Evolutionary conservation across 2,329 filamentous ascomycete genomes (phyloP).

Genomic region (Gyromitra esculenta): DNA sequence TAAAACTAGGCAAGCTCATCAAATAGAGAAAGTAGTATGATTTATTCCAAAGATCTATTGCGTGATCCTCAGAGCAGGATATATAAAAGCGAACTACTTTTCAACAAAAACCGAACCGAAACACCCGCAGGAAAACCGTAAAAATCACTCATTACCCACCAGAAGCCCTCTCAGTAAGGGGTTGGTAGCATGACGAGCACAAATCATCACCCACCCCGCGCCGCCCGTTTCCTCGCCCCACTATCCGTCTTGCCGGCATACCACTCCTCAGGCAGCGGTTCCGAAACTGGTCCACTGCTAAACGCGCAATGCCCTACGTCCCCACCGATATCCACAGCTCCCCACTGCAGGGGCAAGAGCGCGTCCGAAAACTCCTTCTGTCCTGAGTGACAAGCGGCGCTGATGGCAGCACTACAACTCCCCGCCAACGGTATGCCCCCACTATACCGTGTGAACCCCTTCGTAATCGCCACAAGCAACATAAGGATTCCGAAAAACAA

Average conservation of each 20-base stretch:
- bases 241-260: background rate
- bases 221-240: background rate
- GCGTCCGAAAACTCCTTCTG: background rate
- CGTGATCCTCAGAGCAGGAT: no score
- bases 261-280: background rate
- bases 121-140: no score
- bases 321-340: conserved; percentile 1
- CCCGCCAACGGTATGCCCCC: conserved; percentile 22
- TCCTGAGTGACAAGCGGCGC: conserved; percentile 42
- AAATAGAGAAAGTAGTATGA: no score
- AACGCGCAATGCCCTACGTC: background rate
- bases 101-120: no score
- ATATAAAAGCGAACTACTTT: no score
- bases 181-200: background rate
- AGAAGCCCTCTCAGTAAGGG: no score
- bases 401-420: conserved; percentile 43
- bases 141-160: no score
- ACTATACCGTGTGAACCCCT: conserved; percentile 4
- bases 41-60: no score
- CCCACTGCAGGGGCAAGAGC: conserved; percentile 9
- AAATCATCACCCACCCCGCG: background rate
- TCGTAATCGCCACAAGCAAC: background rate
- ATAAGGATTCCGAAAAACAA: conserved; percentile 8
- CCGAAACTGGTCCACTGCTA: background rate
- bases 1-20: background rate